Base-by-base conservation (phyloP, 2,329 filamentous ascomycete species). In the Arachnomyces sp. region DNA sequence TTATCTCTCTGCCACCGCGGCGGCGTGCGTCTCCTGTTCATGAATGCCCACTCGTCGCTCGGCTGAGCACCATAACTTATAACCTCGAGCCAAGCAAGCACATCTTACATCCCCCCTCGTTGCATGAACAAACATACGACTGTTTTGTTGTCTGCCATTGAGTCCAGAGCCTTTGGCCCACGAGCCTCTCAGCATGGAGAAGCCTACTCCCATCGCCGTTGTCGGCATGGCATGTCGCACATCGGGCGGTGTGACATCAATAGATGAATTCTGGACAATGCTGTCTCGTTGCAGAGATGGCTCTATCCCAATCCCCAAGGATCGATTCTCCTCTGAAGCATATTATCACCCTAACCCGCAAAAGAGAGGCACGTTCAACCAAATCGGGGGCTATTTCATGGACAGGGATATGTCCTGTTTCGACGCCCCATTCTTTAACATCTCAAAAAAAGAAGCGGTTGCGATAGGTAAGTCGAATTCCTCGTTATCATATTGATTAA, bases 381-480 rank as follows among this genome's bases (percentile, higher is more conserved):
- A 25, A 9, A 25, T 5, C 5, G 52, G 51, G 1, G 55, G 52
- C 0, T 51, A 55, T 31, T 57, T 58, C 20, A 20, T 58, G 3
- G 20, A 40, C 9, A 50, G 58, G 14, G 53, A 59, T 34, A 13
- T 56, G 7, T 46, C 45, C 2, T 11, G 44, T 1, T 60, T 63
- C 16, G 59, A 64, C 42, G 57, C 59, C 2, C 45, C 55, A 0
- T 63, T 64, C 36, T 63, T 63, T 38, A 55, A 56, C 31, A 57
- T 63, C 42, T 53, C 51, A 9, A 44, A 48, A 2, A 48, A 58
- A 11, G 57, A 59, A 34, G 57, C 56, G 7, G 46, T 54, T 46
- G 49, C 52, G 7, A 57, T 60, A 9, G 20, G 20, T 25, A 25
- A 25, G 5, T n/a, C n/a, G n/a, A n/a, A n/a, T n/a, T n/a, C n/a